These are phyloP conservation scores for Penicillium atrosanguineum DNA, from an alignment of 495 filamentous ascomycete genomes.

Conservation along the genomic window DNA sequence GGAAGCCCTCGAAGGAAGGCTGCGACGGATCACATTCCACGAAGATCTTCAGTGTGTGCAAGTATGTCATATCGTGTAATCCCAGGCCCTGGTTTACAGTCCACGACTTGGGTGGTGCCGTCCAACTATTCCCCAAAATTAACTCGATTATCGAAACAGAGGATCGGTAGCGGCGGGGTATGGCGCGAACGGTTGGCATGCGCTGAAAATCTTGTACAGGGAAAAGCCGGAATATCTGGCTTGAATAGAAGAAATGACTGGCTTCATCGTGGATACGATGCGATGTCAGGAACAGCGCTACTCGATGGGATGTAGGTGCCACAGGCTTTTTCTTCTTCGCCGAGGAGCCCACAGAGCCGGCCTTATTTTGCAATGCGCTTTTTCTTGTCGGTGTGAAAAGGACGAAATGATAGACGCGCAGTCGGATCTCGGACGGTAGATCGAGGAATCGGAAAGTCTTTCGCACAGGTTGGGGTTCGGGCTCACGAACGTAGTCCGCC, in stretches of 20 bases:
- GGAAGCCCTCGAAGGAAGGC: slow-evolving; percentile 69
- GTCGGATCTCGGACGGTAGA: slow-evolving; percentile 73
- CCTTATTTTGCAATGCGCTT: slow-evolving; percentile 18
- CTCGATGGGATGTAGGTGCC: slow-evolving; percentile 43
- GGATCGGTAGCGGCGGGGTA: slow-evolving; percentile 60
- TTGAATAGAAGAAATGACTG: slow-evolving; percentile 69
- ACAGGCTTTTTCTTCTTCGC: slow-evolving; percentile 66
- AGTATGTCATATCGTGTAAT: slow-evolving; percentile 58
- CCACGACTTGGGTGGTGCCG: slow-evolving; percentile 70
- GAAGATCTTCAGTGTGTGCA: slow-evolving; percentile 68
- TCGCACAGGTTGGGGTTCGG: slow-evolving; percentile 5
- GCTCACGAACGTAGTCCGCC: slow-evolving; percentile 9
- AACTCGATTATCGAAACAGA: slow-evolving; percentile 69
- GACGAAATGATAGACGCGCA: slow-evolving; percentile 64
- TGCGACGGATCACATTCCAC: slow-evolving; percentile 77
- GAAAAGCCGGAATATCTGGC: slow-evolving; percentile 75
- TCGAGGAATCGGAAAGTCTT: slow-evolving; percentile 70
- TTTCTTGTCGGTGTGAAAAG: slow-evolving; percentile 50
- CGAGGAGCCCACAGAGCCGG: slow-evolving; percentile 66
- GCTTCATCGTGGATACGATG: slow-evolving; percentile 69
- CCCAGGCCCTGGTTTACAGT: slow-evolving; percentile 64
- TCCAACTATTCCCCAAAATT: slow-evolving; percentile 80
- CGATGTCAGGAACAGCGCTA: slow-evolving; percentile 62
- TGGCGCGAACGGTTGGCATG: slow-evolving; percentile 44
- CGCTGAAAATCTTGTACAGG: slow-evolving; percentile 68